Evolutionary conservation across 495 filamentous ascomycete genomes (phyloP).

Genomic region (Neohortaea acidophila): DNA sequence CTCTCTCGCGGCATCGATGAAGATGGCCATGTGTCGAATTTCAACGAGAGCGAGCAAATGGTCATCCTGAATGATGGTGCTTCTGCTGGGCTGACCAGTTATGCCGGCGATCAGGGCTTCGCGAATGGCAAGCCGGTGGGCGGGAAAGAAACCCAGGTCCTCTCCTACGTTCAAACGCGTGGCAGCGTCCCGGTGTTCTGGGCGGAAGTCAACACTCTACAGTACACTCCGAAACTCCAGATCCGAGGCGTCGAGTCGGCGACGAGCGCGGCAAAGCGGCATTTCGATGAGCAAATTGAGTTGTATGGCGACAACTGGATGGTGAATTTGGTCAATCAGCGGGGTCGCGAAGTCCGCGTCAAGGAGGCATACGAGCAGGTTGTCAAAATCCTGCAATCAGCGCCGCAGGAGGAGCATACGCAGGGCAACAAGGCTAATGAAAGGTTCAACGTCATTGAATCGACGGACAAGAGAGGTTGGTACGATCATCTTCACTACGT

Average conservation of each 20-base stretch:
- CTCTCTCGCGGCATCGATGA: conserved; percentile 89
- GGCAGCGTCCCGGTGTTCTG: conserved; percentile 90
- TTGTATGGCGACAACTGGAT: conserved; percentile 92
- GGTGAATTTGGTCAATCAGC: conserved; percentile 92
- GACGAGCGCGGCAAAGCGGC: conserved; percentile 56
- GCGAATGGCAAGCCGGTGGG: conserved; percentile 50
- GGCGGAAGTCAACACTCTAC: conserved; percentile 82
- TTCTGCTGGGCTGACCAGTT: conserved; percentile 58
- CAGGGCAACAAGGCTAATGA: conserved; percentile 46
- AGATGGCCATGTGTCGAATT: conserved; percentile 85
- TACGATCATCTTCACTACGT: conserved; percentile 82
- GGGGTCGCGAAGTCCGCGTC: conserved; percentile 68
- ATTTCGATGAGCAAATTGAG: conserved; percentile 83
- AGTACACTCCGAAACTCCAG: conserved; percentile 78
- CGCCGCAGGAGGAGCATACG: conserved; percentile 47
- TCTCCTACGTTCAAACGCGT: conserved; percentile 89
- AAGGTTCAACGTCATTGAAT: conserved; percentile 64
- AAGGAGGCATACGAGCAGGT: conserved; percentile 88
- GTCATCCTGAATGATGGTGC: conserved; percentile 67
- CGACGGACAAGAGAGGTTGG: conserved; percentile 40
- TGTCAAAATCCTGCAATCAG: conserved; percentile 55
- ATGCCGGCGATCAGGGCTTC: conserved; percentile 59
- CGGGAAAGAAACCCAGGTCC: conserved; percentile 64
- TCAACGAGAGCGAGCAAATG: conserved; percentile 93
- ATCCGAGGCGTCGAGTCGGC: conserved; percentile 75